Evolutionary conservation across 1,284 basidiomycete species (phyloP).

Genomic region (Fomitopsis pinicola): DNA sequence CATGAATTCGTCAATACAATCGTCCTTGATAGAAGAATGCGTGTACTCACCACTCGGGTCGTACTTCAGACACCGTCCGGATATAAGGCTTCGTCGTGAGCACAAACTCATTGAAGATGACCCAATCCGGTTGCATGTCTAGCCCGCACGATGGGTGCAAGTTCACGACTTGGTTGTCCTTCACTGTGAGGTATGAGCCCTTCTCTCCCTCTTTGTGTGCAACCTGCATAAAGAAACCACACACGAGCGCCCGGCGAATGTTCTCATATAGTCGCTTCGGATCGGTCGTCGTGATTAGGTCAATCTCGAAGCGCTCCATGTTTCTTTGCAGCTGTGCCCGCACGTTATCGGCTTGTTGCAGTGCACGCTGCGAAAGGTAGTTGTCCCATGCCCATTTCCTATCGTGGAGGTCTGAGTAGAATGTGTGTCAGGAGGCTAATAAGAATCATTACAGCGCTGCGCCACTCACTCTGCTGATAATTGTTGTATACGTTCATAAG

Average conservation of each 20-base stretch:
- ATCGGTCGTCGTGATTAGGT: slow-evolving; percentile 76
- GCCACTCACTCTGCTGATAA: slow-evolving; percentile 75
- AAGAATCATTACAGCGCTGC: background rate
- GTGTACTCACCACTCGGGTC: slow-evolving; percentile 76
- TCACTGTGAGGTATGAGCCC: slow-evolving; percentile 82
- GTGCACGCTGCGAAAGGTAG: slow-evolving; percentile 82
- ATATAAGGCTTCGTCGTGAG: slow-evolving; percentile 89
- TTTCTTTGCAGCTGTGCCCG: slow-evolving; percentile 85
- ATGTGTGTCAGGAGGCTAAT: slow-evolving; percentile 2
- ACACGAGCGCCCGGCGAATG: slow-evolving; percentile 83
- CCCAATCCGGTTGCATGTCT: slow-evolving; percentile 94
- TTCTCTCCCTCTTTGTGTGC: slow-evolving; percentile 96
- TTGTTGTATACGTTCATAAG: slow-evolving; percentile 95
- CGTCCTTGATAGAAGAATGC: background rate
- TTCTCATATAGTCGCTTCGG: slow-evolving; percentile 77
- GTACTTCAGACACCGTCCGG: slow-evolving; percentile 87
- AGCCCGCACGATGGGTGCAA: slow-evolving; percentile 95
- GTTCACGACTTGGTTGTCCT: slow-evolving; percentile 90
- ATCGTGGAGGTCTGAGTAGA: slow-evolving; percentile 57
- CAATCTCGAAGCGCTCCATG: slow-evolving; percentile 92
- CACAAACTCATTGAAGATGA: slow-evolving; percentile 97
- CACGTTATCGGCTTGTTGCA: slow-evolving; percentile 95
- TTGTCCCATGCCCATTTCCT: slow-evolving; percentile 93
- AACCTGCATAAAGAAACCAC: slow-evolving; percentile 98
- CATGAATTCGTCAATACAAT: background rate